Evolutionary conservation across 2,329 filamentous ascomycete species (phyloP).

Genomic region (Elsinoe fawcettii): DNA sequence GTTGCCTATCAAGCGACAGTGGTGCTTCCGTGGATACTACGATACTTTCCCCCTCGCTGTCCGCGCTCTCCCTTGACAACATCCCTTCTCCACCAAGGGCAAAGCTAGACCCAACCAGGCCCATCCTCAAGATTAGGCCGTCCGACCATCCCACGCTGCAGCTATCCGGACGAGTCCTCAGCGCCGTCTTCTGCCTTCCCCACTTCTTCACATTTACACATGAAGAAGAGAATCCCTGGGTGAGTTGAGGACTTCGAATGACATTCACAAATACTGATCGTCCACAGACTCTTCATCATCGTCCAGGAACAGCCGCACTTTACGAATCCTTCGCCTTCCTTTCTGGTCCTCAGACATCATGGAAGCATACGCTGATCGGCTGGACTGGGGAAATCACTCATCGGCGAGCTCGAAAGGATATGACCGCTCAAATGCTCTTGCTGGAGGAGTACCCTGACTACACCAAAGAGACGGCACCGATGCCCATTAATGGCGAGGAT

Average conservation of each 20-base stretch:
- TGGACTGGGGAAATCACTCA: conserved; percentile 73
- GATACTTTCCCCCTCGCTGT: background rate
- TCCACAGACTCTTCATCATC: conserved; percentile 60
- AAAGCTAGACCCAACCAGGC: background rate
- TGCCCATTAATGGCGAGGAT: conserved; percentile 55
- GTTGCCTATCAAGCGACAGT: background rate
- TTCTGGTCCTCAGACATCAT: conserved; percentile 71
- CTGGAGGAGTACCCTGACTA: conserved; percentile 38
- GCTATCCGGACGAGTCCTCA: conserved; percentile 56
- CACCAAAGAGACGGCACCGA: conserved; percentile 70
- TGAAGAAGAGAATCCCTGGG: conserved; percentile 45
- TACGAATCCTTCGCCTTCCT: conserved; percentile 88
- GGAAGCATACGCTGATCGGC: conserved; percentile 87
- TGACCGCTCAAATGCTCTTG: conserved; percentile 42
- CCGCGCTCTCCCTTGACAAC: background rate
- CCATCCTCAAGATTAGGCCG: background rate
- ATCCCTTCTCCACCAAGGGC: background rate
- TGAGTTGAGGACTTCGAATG: conserved; percentile 27
- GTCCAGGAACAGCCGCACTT: conserved; percentile 81
- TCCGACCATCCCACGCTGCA: conserved; percentile 45
- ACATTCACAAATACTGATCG: background rate
- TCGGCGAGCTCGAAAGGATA: conserved; percentile 17
- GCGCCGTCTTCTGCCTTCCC: conserved; percentile 55
- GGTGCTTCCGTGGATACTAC: background rate
- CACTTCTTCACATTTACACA: conserved; percentile 49